phyloP scores from a whole-genome alignment of 306 rosid species.

The Chamaecrista fasciculata region DNA sequence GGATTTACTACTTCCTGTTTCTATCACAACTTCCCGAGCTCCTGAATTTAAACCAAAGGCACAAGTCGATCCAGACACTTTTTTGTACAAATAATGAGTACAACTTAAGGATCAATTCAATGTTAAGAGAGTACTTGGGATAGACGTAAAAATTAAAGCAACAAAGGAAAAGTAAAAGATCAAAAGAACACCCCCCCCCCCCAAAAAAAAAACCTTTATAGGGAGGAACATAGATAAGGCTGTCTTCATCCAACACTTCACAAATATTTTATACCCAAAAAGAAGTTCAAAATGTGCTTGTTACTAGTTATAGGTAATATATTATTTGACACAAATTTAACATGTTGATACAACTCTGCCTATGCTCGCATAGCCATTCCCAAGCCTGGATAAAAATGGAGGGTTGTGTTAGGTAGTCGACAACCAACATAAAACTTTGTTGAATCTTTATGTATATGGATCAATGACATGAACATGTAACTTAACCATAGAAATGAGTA shows the following conservation, averaged over 20 bases:
- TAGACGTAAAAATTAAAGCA: neutral
- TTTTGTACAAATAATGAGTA: neutral
- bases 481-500: no score
- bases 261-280: neutral
- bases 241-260: neutral
- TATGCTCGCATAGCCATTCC: no score
- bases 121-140: neutral
- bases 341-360: neutral
- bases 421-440: no score
- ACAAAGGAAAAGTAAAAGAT: neutral
- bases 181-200: no score
- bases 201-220: no score
- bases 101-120: neutral
- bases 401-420: no score
- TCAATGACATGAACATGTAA: no score
- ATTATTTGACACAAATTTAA: neutral
- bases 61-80: neutral
- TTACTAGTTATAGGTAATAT: neutral
- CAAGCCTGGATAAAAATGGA: no score
- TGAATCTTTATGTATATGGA: no score
- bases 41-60: neutral
- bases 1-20: neutral
- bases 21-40: neutral
- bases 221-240: neutral
- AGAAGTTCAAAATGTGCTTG: conserved; percentile 5